Evolutionary conservation across 2,329 filamentous ascomycete species (phyloP), one percentile per base, ranked within the genome.

Genomic region (Cladophialophora immunda): DNA sequence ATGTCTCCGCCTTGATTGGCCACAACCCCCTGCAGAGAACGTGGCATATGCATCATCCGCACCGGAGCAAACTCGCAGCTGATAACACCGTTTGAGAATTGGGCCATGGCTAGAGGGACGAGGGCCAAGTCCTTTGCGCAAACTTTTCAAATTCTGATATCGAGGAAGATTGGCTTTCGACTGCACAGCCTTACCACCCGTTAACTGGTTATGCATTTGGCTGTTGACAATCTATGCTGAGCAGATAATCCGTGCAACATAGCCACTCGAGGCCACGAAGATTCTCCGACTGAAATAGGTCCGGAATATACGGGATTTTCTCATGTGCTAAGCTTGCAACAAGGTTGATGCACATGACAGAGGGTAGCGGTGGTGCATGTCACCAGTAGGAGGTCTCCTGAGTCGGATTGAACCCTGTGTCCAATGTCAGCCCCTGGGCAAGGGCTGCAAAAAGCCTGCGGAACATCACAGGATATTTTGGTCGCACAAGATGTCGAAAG

Each of bases 401-500:
- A 62, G 52, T 36, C 60, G 27, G 56, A 52, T 32, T 60, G 58
- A 58, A 58, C 47, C 50, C 25, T 50, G 55, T 53, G 22, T 22
- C 54, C 59, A 69, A 62, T 62, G 64, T 57, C 45, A 68, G 65
- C 67, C 67, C 69, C 62, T 69, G 66, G 66, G 61, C 41, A 61
- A 61, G 55, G 47, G 54, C 64, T 63, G 69, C 62, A 66, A 59
- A 65, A 32, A 64, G 56, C 38, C 65, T 68, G 65, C 63, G 65
- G 66, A 68, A 70, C 68, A 66, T 66, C 62, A 62, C 68, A 66
- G 60, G 64, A 56, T 34, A 36, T 41, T 32, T 19, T 59, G 29
- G 68, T 68, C 13, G 47, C 63, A 70, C 68, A 67, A 68, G 63
- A 70, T 70, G 65, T 68, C 66, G 64, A 66, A 53, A 70, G 60